A percentile compares a stretch with the other conserved stretches of the same genome.
phyloP scores from a whole-genome alignment of 768 basidiomycete species.

The Antrodiella citrinella region DNA sequence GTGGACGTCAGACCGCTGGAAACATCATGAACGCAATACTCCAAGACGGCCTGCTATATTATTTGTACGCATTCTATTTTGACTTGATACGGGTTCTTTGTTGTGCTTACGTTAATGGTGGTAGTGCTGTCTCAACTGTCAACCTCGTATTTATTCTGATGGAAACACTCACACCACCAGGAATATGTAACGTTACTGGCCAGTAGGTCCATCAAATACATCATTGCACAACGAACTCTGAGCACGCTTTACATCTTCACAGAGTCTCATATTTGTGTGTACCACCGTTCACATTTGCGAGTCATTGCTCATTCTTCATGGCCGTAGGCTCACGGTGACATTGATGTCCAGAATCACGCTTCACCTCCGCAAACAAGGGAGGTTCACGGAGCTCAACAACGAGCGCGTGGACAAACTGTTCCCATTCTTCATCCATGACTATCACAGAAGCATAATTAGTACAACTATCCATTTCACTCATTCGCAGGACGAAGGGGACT shows the following conservation, averaged over 20 bases:
- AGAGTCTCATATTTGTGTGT: too few species aligned
- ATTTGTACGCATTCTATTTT: constrained; percentile 17
- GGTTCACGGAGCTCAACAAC: too few species aligned
- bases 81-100: not conserved
- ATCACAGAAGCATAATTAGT: too few species aligned
- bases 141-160: constrained; percentile 31
- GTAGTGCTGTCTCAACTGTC: constrained; percentile 30
- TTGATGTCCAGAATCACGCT: constrained; percentile 69
- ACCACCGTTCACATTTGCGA: too few species aligned
- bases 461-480: too few species aligned
- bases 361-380: constrained; percentile 36
- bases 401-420: too few species aligned
- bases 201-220: constrained; percentile 21
- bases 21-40: constrained; percentile 20
- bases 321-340: constrained; percentile 31
- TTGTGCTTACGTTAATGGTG: not conserved
- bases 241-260: too few species aligned
- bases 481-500: too few species aligned
- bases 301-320: too few species aligned
- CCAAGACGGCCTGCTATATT: constrained; percentile 28
- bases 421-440: too few species aligned
- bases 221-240: too few species aligned
- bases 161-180: constrained; percentile 24
- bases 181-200: constrained; percentile 28
- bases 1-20: constrained; percentile 12